Percentiles rank a stretch among this genome's conserved stretches.
phyloP scores from a whole-genome alignment of 1,139 yeast genomes.

The Geotrichum fermentans region DNA sequence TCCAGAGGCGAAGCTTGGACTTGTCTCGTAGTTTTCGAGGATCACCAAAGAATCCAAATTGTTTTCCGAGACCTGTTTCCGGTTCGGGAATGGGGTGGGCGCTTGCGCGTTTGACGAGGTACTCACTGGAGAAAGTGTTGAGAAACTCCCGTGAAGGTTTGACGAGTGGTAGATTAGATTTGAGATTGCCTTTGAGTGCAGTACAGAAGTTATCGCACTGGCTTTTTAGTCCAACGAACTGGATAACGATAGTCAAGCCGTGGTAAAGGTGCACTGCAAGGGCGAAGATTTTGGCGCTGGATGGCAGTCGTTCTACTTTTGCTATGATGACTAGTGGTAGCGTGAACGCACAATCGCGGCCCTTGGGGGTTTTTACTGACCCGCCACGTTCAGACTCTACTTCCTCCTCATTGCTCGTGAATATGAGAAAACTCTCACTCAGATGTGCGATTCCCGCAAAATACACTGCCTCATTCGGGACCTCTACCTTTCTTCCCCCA shows the following conservation, averaged over 20 bases:
- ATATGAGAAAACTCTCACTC: slow-evolving; percentile 71
- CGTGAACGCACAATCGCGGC: slow-evolving; percentile 58
- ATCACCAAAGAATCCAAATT: slow-evolving; percentile 85
- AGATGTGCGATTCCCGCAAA: slow-evolving; percentile 59
- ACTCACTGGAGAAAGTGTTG: slow-evolving; percentile 78
- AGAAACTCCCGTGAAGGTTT: slow-evolving; percentile 55
- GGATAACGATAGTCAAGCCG: slow-evolving; percentile 57
- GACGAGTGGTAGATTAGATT: slow-evolving; percentile 59
- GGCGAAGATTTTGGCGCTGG: slow-evolving; percentile 71
- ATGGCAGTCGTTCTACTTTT: slow-evolving; percentile 80
- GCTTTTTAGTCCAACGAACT: slow-evolving; percentile 72
- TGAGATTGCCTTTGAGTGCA: slow-evolving; percentile 56
- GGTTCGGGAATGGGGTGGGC: slow-evolving; percentile 44
- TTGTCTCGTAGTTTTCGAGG: slow-evolving; percentile 72
- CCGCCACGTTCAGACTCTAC: not conserved
- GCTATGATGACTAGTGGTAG: slow-evolving; percentile 74
- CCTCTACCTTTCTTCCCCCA: slow-evolving; percentile 31
- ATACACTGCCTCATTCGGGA: slow-evolving; percentile 31
- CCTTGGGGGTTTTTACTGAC: not conserved
- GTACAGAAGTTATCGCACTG: slow-evolving; percentile 78
- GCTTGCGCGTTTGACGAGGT: slow-evolving; percentile 46
- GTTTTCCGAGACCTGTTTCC: slow-evolving; percentile 77
- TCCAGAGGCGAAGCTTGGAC: slow-evolving; percentile 87
- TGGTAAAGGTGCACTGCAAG: slow-evolving; percentile 64
- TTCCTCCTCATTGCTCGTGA: slow-evolving; percentile 52